These are phyloP conservation scores for Paecilomyces sp. DNA, from an alignment of 2,329 filamentous ascomycete genomes.

Conservation along the genomic window DNA sequence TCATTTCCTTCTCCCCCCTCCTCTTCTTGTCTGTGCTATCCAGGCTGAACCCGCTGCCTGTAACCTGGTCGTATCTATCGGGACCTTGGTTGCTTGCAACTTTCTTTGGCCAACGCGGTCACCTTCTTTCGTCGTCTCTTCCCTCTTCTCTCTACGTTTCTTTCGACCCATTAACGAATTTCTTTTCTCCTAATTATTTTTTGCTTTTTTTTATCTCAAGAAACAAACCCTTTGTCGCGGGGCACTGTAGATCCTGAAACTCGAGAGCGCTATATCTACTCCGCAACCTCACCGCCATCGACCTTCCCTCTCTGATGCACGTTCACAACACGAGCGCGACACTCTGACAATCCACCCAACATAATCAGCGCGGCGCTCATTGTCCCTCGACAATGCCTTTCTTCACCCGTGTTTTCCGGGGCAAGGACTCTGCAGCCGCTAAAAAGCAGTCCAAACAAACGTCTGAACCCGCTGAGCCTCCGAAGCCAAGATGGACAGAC, in stretches of 20 bases:
- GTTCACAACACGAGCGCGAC: neutral
- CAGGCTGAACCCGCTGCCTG: neutral
- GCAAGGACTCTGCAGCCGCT: conserved; percentile 60
- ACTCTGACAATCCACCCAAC: neutral
- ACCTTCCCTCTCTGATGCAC: neutral
- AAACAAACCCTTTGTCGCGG: neutral
- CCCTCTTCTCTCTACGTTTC: neutral
- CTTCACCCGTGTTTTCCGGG: conserved; percentile 60
- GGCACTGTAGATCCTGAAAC: neutral
- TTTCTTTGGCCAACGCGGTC: neutral
- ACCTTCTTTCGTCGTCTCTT: neutral
- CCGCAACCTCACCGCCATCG: neutral
- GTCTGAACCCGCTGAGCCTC: conserved; percentile 46
- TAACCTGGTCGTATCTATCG: neutral
- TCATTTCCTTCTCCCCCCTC: neutral
- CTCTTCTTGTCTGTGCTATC: neutral
- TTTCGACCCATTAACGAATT: neutral
- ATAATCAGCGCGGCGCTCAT: neutral
- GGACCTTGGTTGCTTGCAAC: neutral
- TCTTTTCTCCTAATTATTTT: neutral
- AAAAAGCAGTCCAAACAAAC: conserved; percentile 53
- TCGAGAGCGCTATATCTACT: neutral
- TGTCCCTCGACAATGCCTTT: conserved; percentile 42
- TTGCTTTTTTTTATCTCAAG: neutral
- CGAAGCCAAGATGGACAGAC: conserved; percentile 77